Percentiles rank a stretch among this genome's conserved stretches.
Conservation (phyloP, 306 rosid genomes). For the Crataegus laevigata region DNA sequence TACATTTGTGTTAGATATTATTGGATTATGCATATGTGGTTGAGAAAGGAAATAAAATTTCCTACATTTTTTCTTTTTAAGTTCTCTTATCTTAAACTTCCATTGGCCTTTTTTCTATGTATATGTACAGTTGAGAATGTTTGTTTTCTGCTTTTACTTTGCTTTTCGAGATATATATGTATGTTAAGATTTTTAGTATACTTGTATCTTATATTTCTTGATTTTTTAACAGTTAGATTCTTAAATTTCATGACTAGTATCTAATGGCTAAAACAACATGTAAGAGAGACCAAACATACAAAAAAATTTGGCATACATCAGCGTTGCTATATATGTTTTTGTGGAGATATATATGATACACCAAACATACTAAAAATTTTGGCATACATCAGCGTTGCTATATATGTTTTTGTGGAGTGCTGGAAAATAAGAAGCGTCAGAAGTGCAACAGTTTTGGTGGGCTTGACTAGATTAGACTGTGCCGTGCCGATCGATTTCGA, state of each 20-base stretch:
- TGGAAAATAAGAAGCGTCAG: conserved; percentile 4
- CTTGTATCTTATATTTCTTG: too few species aligned
- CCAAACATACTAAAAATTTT: too few species aligned
- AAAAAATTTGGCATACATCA: not conserved
- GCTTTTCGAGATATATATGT: conserved; percentile 20
- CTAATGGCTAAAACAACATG: not conserved
- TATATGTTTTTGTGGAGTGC: conserved; percentile 13
- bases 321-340: not conserved
- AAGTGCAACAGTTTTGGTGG: not conserved
- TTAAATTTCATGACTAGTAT: not conserved
- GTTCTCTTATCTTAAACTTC: conserved; percentile 21
- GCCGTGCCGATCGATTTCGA: not conserved
- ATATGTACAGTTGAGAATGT: conserved; percentile 49
- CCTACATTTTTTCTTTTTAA: conserved; percentile 15
- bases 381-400: not conserved
- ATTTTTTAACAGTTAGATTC: too few species aligned
- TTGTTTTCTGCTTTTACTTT: conserved; percentile 22
- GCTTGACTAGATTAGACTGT: not conserved
- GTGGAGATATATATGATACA: too few species aligned
- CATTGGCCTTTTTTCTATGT: conserved; percentile 18
- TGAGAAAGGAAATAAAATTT: conserved; percentile 19
- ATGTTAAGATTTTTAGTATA: not conserved
- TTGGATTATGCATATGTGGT: conserved; percentile 26
- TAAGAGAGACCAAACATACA: too few species aligned
- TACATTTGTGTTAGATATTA: not conserved